phyloP scores from a whole-genome alignment of 2,329 filamentous ascomycete species.

The Apiospora malaysiana region DNA sequence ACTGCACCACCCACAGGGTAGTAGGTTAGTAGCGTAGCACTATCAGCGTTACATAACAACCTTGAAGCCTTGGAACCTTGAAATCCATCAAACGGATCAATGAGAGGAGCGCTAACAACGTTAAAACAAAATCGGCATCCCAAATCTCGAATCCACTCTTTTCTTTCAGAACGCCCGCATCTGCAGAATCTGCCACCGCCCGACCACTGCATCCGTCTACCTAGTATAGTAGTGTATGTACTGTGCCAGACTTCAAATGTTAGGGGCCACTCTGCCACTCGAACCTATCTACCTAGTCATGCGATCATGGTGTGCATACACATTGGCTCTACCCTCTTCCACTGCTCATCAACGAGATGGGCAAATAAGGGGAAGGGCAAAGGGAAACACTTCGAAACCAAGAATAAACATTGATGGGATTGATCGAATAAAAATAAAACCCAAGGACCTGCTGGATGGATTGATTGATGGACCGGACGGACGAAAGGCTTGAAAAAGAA shows the following conservation, averaged over 20 bases:
- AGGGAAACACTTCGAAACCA: not conserved
- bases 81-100: conserved; percentile 17
- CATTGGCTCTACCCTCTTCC: not conserved
- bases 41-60: conserved; percentile 15
- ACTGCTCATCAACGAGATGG: too few relatives aligned
- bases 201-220: not conserved
- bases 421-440: not conserved
- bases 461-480: not conserved
- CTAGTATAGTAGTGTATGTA: too few relatives aligned
- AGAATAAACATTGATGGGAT: not conserved
- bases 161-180: not conserved
- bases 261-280: not conserved
- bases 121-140: conserved; percentile 17
- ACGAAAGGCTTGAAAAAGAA: not conserved
- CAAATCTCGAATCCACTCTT: conserved; percentile 17
- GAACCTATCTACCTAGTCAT: not conserved
- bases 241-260: not conserved
- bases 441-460: not conserved
- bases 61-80: conserved; percentile 13
- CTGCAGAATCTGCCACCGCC: conserved; percentile 11
- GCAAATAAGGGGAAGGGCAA: not conserved
- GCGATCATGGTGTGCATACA: not conserved
- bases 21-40: not conserved
- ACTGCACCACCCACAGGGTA: too few relatives aligned
- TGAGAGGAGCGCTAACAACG: conserved; percentile 9